Conservation (phyloP, 495 filamentous ascomycete genomes). For the Achaetomiella virescens region DNA sequence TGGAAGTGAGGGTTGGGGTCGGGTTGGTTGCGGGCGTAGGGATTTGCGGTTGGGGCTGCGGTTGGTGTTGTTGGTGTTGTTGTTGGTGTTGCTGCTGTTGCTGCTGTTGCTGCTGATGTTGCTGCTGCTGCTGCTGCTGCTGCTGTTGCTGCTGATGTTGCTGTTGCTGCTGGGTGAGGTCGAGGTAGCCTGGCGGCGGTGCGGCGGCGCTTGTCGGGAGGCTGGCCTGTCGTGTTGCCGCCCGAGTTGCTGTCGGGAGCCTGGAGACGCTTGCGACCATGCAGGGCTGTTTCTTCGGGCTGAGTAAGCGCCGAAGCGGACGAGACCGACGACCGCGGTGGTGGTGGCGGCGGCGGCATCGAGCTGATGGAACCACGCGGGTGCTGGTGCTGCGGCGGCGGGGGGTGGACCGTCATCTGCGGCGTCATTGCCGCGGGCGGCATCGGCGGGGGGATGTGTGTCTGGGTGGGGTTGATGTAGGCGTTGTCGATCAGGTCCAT, state of each 20-base stretch:
- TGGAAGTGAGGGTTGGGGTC: not conserved
- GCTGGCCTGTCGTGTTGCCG: not conserved
- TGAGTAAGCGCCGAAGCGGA: constrained; percentile 41
- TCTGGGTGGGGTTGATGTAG: constrained; percentile 18
- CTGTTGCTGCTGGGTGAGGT: constrained; percentile 19
- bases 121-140: not conserved
- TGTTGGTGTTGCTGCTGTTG: constrained; percentile 7
- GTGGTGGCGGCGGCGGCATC: constrained; percentile 8
- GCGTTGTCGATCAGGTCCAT: constrained; percentile 27
- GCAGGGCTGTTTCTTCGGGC: constrained; percentile 40
- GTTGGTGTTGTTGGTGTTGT: constrained; percentile 6
- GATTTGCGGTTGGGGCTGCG: not conserved
- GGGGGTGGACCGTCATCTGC: constrained; percentile 5
- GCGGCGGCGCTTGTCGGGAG: constrained; percentile 40
- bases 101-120: not conserved
- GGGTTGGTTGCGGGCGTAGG: not conserved
- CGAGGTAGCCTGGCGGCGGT: constrained; percentile 24
- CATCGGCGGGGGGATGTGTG: constrained; percentile 20
- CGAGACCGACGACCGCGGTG: constrained; percentile 28
- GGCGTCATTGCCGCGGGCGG: constrained; percentile 6
- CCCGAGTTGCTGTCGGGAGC: constrained; percentile 11
- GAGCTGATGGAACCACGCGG: not conserved
- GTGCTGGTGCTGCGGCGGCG: not conserved
- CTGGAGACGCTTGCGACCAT: constrained; percentile 30
- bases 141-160: constrained; percentile 12